Base-by-base conservation (phyloP, 495 filamentous ascomycete species). In the Xanthoparmelia taractica region DNA sequence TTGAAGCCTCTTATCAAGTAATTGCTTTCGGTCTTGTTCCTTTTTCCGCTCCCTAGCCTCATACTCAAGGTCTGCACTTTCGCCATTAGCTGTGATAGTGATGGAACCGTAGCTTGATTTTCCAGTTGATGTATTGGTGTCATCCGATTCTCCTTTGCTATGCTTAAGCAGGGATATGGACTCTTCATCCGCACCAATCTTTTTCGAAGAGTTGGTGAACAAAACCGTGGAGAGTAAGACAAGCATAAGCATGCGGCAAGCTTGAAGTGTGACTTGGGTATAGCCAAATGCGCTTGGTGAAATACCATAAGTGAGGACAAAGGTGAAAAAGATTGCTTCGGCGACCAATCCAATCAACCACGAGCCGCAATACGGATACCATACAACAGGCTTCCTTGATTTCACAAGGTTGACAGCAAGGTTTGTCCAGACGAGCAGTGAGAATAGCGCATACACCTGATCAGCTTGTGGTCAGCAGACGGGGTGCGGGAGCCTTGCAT, bases 321-420 rank as follows among this genome's bases (percentile, higher is more conserved):
- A 41, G 25, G 61, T 65, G 40, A 75, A 70, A 34, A 84, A 68
- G 41, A 72, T 68, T 0, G 75, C 68, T 70, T 87, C 85, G 8
- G 79, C 76, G 17, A 77, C 57, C 8, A 85, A 69, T 20, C 76
- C 79, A 29, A 86, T 63, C 29, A 79, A 66, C 76, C 85, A 83
- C 8, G 80, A 78, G 15, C 82, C 83, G 41, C 77, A 79, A 64
- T 81, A 85, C 0, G 84, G 82, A 63, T 87, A 83, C 85, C 85
- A 87, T 23, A 85, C 80, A 33, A 10, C 50, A 0, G 13, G 78
- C 74, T 54, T 76, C 76, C 54, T 72, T 20, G 73, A 72, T 50
- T 81, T 79, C 29, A 33, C 2, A 73, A 87, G 73, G 11, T 75
- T 75, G 29, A 80, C 74, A 64, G 82, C 74, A 60, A 84, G 74